phyloP scores from a whole-genome alignment of 2,329 filamentous ascomycete genomes.

The Phyllosticta paracitricarpa region DNA sequence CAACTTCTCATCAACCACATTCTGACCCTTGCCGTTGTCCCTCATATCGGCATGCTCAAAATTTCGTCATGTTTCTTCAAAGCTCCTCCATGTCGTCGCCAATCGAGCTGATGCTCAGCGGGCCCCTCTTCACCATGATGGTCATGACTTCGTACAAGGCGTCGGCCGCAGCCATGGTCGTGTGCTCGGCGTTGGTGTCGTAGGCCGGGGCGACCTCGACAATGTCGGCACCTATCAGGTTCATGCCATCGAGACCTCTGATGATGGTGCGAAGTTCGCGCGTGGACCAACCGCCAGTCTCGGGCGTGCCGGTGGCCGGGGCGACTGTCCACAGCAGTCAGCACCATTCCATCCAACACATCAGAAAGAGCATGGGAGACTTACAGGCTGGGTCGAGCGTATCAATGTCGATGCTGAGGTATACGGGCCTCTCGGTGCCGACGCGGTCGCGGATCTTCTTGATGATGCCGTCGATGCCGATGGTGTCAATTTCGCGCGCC shows the following conservation, averaged over 20 bases:
- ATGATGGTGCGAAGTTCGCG: slow-evolving; percentile 63
- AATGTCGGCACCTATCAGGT: slow-evolving; percentile 60
- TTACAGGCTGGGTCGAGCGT: slow-evolving; percentile 72
- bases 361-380: slow-evolving; percentile 16
- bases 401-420: slow-evolving; percentile 79
- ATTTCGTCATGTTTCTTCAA: not conserved
- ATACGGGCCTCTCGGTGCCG: slow-evolving; percentile 64
- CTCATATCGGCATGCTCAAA: not conserved
- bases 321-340: slow-evolving; percentile 41
- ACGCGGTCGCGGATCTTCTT: slow-evolving; percentile 67
- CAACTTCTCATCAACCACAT: too few relatives aligned
- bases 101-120: slow-evolving; percentile 44
- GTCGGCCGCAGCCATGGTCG: slow-evolving; percentile 65
- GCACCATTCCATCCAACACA: not conserved
- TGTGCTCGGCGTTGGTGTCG: slow-evolving; percentile 62
- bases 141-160: slow-evolving; percentile 70
- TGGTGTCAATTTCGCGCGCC: slow-evolving; percentile 59
- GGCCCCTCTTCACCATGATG: slow-evolving; percentile 72
- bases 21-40: not conserved
- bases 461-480: slow-evolving; percentile 64
- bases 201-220: slow-evolving; percentile 67
- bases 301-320: slow-evolving; percentile 63
- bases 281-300: slow-evolving; percentile 68
- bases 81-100: slow-evolving; percentile 10
- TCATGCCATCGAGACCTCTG: slow-evolving; percentile 57